phyloP scores from a whole-genome alignment of 2,329 filamentous ascomycete genomes.

The Paecilomyces niveus region DNA sequence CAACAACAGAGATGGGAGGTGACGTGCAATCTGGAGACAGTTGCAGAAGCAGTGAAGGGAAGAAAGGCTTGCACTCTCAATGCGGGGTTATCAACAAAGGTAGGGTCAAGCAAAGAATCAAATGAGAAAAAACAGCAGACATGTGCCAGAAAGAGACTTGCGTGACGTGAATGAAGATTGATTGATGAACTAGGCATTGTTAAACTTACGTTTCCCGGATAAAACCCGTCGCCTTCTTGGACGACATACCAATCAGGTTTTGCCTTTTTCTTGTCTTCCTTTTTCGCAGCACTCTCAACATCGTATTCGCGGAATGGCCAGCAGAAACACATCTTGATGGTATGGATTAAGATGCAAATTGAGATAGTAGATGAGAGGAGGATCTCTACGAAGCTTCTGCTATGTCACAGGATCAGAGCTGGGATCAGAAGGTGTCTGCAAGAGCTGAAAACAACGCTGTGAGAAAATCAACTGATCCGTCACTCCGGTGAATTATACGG shows the following conservation, averaged over 20 bases:
- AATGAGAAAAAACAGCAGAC: background rate
- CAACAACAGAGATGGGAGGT: background rate
- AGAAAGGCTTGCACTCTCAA: background rate
- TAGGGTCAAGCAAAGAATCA: background rate
- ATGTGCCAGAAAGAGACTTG: background rate
- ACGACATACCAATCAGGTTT: slow-evolving; percentile 10
- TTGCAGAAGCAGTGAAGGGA: background rate
- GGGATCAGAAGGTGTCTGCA: background rate
- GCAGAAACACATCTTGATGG: slow-evolving; percentile 3
- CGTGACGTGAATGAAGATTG: background rate
- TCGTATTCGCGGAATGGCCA: slow-evolving; percentile 1
- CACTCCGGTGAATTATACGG: background rate
- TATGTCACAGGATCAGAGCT: background rate
- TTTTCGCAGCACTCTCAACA: background rate
- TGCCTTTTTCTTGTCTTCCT: slow-evolving; percentile 2
- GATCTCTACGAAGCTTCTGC: background rate
- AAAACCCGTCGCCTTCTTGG: slow-evolving; percentile 8
- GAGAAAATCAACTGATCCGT: background rate
- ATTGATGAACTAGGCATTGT: background rate
- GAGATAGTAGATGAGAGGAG: background rate
- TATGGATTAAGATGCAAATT: background rate
- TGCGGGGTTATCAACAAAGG: background rate
- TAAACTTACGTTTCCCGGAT: background rate
- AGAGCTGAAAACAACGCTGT: background rate
- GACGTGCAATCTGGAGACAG: background rate